phyloP scores from a whole-genome alignment of 768 basidiomycete genomes.

The Suillus sp. region DNA sequence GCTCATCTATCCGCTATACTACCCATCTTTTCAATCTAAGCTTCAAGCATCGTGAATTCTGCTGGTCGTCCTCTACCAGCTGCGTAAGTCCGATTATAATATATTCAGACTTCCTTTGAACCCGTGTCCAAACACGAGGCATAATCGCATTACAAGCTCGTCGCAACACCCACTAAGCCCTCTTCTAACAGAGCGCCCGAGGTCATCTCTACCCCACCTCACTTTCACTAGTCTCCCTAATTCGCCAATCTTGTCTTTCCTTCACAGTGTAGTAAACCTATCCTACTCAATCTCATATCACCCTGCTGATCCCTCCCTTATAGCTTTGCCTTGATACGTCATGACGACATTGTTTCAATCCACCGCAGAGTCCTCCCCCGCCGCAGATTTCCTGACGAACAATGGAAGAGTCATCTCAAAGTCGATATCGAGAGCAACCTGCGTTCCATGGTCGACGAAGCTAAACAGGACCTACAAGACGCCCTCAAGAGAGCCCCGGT shows the following conservation, averaged over 20 bases:
- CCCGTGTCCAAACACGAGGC: conserved; percentile 63
- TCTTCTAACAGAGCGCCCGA: conserved; percentile 21
- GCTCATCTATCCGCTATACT: neutral
- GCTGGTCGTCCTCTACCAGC: conserved; percentile 15
- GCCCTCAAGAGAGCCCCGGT: conserved; percentile 49
- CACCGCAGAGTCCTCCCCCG: conserved; percentile 15
- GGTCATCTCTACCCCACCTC: conserved; percentile 16
- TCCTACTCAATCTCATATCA: conserved; percentile 6
- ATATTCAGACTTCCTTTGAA: conserved; percentile 33
- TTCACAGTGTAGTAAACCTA: conserved; percentile 12
- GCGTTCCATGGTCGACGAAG: conserved; percentile 52
- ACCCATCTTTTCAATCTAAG: neutral
- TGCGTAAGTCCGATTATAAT: conserved; percentile 19
- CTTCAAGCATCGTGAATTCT: conserved; percentile 21
- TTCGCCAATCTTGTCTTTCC: neutral
- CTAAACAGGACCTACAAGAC: conserved; percentile 57
- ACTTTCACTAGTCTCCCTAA: conserved; percentile 14
- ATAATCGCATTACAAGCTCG: conserved; percentile 42
- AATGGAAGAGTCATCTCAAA: conserved; percentile 52
- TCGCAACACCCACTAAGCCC: conserved; percentile 21
- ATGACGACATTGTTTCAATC: conserved; percentile 30
- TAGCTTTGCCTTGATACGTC: conserved; percentile 1
- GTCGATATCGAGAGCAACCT: conserved; percentile 53
- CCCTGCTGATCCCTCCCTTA: neutral
- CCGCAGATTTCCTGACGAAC: conserved; percentile 46